Conservation (phyloP, 106 monocot species). For the Dendrobium officinale region DNA sequence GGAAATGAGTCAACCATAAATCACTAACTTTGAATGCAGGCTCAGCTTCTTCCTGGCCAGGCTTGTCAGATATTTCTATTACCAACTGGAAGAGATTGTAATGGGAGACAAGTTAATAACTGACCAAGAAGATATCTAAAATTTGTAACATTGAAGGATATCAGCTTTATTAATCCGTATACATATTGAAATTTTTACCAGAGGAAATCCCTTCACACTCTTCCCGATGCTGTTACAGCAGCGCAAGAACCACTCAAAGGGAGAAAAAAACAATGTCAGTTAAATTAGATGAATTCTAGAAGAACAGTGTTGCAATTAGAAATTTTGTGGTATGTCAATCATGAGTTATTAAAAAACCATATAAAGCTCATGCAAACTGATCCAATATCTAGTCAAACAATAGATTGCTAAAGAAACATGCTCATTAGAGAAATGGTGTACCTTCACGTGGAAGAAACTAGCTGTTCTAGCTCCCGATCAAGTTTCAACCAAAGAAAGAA, state of each 20-base stretch:
- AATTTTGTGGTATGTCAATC: background rate
- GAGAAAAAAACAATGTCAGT: slow-evolving; percentile 7
- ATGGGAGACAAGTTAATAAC: background rate
- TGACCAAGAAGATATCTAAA: background rate
- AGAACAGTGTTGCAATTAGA: background rate
- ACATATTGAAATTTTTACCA: slow-evolving; percentile 5
- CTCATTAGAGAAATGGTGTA: background rate
- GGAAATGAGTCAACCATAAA: background rate
- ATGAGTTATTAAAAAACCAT: background rate
- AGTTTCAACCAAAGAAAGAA: background rate
- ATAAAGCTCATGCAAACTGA: background rate
- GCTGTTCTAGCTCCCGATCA: background rate
- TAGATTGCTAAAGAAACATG: background rate
- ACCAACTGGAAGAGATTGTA: background rate
- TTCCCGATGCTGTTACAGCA: slow-evolving; percentile 7
- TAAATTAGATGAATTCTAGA: background rate
- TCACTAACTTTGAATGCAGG: slow-evolving; percentile 13
- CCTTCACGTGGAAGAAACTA: background rate
- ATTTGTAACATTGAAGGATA: background rate
- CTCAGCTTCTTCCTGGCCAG: slow-evolving; percentile 12
- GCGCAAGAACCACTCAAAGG: slow-evolving; percentile 6
- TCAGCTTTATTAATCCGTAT: background rate
- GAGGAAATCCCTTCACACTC: slow-evolving; percentile 10
- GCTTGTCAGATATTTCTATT: slow-evolving; percentile 10
- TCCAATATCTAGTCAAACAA: background rate